These are phyloP conservation scores for Fusarium mangiferae DNA, from an alignment of 2,329 filamentous ascomycete genomes.

Conservation along the genomic window DNA sequence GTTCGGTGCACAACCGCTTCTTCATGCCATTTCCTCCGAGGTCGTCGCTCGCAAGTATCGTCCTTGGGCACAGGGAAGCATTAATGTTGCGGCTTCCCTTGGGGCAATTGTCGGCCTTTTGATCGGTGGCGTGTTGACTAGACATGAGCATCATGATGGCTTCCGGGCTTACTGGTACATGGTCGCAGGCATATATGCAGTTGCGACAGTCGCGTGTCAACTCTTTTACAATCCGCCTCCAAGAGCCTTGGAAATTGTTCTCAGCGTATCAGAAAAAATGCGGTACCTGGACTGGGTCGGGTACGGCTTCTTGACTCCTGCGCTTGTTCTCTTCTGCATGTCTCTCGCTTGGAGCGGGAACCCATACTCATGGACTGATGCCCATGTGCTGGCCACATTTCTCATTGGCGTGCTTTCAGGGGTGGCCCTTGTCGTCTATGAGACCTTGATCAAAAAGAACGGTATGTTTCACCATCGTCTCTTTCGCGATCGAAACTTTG, in stretches of 20 bases:
- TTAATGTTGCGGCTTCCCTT: not conserved
- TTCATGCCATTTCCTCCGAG: not conserved
- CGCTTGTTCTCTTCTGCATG: not conserved
- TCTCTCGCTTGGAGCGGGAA: not conserved
- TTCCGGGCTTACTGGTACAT: slow-evolving; percentile 1
- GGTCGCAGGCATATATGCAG: not conserved
- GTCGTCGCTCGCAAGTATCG: slow-evolving; percentile 1
- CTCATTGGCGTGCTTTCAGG: not conserved
- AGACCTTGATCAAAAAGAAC: not conserved
- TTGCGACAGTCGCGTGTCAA: not conserved
- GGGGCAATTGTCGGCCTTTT: not conserved
- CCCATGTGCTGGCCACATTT: not conserved
- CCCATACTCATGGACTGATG: not conserved
- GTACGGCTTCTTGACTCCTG: not conserved
- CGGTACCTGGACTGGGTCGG: not conserved
- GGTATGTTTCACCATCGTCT: slow-evolving; percentile 6
- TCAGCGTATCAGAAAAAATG: not conserved
- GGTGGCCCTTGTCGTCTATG: not conserved
- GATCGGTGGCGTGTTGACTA: not conserved
- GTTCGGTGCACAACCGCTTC: not conserved
- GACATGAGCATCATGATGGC: not conserved
- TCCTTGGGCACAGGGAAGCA: not conserved
- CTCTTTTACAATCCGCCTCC: not conserved
- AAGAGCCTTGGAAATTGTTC: not conserved
- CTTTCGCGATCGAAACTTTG: not conserved